Evolutionary conservation across 176 grass and related monocot genomes (phyloP), one percentile per base, ranked within the genome.

Genomic region (Phoenix roebelenii): DNA sequence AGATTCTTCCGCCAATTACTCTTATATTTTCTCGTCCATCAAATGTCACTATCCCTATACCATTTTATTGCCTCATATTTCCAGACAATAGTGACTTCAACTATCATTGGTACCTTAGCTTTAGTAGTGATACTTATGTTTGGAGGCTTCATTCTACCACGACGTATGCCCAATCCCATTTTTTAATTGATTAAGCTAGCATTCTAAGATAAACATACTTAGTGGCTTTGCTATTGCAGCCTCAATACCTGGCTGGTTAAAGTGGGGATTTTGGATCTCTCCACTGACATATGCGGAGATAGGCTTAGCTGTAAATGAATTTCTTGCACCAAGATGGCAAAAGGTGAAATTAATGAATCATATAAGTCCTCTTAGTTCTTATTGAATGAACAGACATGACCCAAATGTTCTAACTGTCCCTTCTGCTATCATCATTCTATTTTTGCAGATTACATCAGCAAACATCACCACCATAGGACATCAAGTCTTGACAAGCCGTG

Each of bases 201-300:
- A 39, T 39, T 12, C 10, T 39, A 39, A 39, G 9, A 39, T 10
- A 2, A 39, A 39, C 9, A 39, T 39, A 39, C 35, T 39, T 39
- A 12, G 10, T 12, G 9, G 2, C 7, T 39, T 39, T 39, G 35
- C 35, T 53, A 32, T 60, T 80, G 54, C 22, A 95, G 83, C 65
- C 25, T 79, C 77, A 39, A 67, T 95, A 68, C 85, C 90, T 63
- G 67, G 57, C 63, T 95, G 90, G 90, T 68, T 89, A 20, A 87
- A 81, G 77, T 95, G 90, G 90, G 85, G 76, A 63, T 95, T 89
- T 76, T 89, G 90, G 90, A 17, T 89, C 54, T 89, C 90, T 57
- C 90, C 85, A 71, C 61, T 89, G 39, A 76, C 90, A 5, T 89
- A 89, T 19, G 76, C 77, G 57, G 90, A 95, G 67, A 84, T 95